Evolutionary conservation across 805 yeast genomes (phyloP), one percentile per base, ranked within the genome.

Genomic region (Wickerhamiella azyma): DNA sequence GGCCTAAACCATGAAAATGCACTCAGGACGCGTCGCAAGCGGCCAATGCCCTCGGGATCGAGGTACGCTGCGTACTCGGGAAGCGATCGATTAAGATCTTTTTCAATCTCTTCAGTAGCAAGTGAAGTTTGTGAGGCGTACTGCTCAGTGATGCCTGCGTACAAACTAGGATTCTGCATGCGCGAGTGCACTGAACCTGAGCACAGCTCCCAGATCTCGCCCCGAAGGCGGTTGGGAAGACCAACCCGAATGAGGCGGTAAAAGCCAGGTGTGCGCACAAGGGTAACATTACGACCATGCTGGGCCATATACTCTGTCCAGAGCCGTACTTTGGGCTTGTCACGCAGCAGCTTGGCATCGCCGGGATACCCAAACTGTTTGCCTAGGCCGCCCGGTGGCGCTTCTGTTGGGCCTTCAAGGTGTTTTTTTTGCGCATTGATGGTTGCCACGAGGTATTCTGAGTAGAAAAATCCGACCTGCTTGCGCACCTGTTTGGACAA

Each of bases 21-120:
- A 0, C 94, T 81, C 48, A 92, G 70, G 0, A 92, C 97, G 50
- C 94, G 72, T 50, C 98, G 71, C 41, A 92, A 70, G 46, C 95
- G 69, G 42, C 70, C 74, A 38, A 92, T 88, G 6, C 99, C 98
- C 56, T 84, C 94, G 5, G 72, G 72, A 8, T 72, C 71, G 61
- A 92, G 97, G 58, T 86, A 92, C 0, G 96, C 98, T 2, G 92
- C 81, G 61, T 89, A 92, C 62, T 92, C 98, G 0, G 99, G 99
- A 43, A 92, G 64, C 0, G 96, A 88, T 48, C 99, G 71, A 59
- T 89, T 86, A 56, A 92, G 71, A 64, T 92, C 99, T 60, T 94
- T 92, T 59, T 88, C 96, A 50, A 92, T 92, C 58, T 92, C 99
- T 52, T 92, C 98, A 35, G 88, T 80, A 1, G 98, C 97, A 41